Evolutionary conservation across 345 rosid genomes (phyloP).

Genomic region (Aegle marmelos): DNA sequence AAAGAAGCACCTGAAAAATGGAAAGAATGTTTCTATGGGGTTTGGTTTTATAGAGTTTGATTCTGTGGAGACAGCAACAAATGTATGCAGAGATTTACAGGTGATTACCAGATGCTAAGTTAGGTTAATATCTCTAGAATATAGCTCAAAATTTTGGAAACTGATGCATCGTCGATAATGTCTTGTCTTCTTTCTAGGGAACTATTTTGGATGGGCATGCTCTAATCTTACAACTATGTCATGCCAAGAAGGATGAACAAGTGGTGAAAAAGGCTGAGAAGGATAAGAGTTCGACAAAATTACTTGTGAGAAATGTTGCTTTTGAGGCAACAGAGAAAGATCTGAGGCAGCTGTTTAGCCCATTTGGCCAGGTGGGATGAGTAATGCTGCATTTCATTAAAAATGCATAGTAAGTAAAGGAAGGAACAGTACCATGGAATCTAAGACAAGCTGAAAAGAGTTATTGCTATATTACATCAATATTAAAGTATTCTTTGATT

Average conservation of each 20-base stretch:
- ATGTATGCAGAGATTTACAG: slow-evolving; percentile 65
- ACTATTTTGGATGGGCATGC: slow-evolving; percentile 93
- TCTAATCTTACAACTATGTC: slow-evolving; percentile 74
- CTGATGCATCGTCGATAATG: not conserved
- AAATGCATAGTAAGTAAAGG: not conserved
- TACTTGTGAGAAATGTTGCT: slow-evolving; percentile 86
- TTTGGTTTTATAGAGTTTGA: slow-evolving; percentile 93
- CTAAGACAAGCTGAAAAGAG: no score
- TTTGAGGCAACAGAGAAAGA: slow-evolving; percentile 95
- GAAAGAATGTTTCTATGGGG: slow-evolving; percentile 80
- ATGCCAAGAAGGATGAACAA: slow-evolving; percentile 66
- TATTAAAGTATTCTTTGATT: no score
- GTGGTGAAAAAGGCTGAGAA: slow-evolving; percentile 47
- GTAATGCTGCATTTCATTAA: not conserved
- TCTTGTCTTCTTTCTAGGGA: slow-evolving; percentile 45
- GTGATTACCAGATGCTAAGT: slow-evolving; percentile 32
- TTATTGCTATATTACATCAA: no score
- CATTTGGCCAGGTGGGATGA: slow-evolving; percentile 81
- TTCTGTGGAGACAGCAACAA: slow-evolving; percentile 72
- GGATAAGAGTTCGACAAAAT: slow-evolving; percentile 69
- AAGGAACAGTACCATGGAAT: no score
- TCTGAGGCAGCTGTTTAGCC: slow-evolving; percentile 81
- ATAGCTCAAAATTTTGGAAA: not conserved
- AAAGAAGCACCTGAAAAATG: slow-evolving; percentile 77
- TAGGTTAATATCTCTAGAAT: not conserved